Evolutionary conservation across 495 filamentous ascomycete species (phyloP).

Genomic region (Entonaema liquescens): DNA sequence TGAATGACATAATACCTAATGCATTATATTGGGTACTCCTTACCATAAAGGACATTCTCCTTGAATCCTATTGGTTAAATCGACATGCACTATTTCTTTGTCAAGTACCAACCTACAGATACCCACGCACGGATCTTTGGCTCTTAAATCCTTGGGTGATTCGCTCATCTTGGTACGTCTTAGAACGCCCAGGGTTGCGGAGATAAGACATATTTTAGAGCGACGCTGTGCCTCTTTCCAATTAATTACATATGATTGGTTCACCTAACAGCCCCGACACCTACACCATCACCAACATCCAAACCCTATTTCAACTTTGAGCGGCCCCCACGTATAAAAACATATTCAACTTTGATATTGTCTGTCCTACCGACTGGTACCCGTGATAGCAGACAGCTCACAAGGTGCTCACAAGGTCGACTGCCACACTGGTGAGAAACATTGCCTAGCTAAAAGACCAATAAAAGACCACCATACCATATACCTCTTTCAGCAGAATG

Average conservation of each 20-base stretch:
- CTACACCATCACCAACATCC: neutral
- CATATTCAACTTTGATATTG: neutral
- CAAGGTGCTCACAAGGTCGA: neutral
- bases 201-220: neutral
- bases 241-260: neutral
- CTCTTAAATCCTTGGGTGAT: neutral
- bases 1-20: neutral
- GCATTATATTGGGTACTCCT: neutral
- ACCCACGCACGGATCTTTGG: neutral
- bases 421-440: neutral
- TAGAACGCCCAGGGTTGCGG: neutral
- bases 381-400: neutral
- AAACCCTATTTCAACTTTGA: slow-evolving; percentile 1
- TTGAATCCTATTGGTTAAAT: neutral
- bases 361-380: neutral
- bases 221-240: neutral
- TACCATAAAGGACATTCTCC: neutral
- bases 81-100: neutral
- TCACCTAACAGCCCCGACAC: neutral
- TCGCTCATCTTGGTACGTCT: neutral
- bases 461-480: neutral
- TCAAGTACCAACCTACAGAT: too few relatives aligned
- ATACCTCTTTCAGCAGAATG: neutral
- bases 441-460: neutral
- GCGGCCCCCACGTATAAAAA: neutral